Percentiles rank a stretch among this genome's conserved stretches.
Evolutionary conservation across 2,329 filamentous ascomycete genomes (phyloP).

Genomic region (Nothopassalora personata): DNA sequence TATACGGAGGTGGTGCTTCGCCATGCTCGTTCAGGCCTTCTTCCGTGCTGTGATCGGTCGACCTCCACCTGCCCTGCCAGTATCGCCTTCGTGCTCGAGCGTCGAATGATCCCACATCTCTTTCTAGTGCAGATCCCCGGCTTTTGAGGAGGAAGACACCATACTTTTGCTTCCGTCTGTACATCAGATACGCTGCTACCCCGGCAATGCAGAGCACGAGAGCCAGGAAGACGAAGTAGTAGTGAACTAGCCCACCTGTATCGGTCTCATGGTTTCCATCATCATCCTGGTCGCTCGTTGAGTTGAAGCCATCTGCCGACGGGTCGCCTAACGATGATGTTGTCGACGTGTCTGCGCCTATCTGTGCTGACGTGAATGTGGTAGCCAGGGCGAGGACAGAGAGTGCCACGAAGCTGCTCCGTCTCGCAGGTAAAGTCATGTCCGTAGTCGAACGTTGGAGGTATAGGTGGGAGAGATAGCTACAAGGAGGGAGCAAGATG

Average conservation of each 20-base stretch:
- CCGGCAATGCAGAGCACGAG: constrained; percentile 46
- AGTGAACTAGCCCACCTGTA: constrained; percentile 36
- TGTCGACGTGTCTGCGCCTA: background rate
- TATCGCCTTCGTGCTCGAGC: constrained; percentile 23
- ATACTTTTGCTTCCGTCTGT: constrained; percentile 38
- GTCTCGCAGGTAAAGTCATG: background rate
- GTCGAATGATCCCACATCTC: constrained; percentile 14
- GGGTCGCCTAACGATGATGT: background rate
- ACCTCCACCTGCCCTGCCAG: constrained; percentile 23
- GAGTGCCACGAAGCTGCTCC: background rate
- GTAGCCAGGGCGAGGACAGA: background rate
- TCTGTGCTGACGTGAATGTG: background rate
- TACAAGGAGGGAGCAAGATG: background rate
- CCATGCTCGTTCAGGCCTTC: constrained; percentile 61
- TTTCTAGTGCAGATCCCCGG: constrained; percentile 12
- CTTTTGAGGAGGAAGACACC: constrained; percentile 6
- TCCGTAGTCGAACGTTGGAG: background rate
- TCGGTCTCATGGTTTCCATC: background rate
- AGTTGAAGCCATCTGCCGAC: background rate
- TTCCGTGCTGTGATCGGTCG: constrained; percentile 28
- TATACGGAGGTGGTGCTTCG: constrained; percentile 61
- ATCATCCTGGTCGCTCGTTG: background rate
- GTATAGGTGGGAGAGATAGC: background rate
- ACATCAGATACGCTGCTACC: constrained; percentile 41
- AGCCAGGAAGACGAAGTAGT: constrained; percentile 55